A percentile compares a stretch with the other conserved stretches of the same genome.
These are phyloP conservation scores for Lecanicillium sp. DNA, from an alignment of 2,329 filamentous ascomycete genomes.

Conservation along the genomic window DNA sequence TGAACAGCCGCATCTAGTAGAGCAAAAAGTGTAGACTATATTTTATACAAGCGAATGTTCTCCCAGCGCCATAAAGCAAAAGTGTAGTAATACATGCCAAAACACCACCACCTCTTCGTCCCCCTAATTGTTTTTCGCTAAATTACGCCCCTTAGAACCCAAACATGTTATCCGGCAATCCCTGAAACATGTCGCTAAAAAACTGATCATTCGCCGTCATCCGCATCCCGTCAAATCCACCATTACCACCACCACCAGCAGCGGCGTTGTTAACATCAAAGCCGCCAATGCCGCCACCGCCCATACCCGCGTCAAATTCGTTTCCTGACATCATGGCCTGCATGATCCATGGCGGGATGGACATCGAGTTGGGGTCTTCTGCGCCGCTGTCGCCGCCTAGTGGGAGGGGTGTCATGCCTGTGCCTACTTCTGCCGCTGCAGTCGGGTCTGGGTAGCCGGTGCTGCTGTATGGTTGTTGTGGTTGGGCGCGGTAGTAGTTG, in stretches of 20 bases:
- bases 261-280: no score
- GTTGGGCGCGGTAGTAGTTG: conserved; percentile 1
- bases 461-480: not conserved
- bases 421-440: conserved; percentile 8
- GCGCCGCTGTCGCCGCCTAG: not conserved
- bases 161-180: conserved; percentile 26
- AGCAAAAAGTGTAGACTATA: no score
- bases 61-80: no score
- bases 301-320: not conserved
- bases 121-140: no score
- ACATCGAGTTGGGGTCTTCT: not conserved
- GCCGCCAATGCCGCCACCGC: not conserved
- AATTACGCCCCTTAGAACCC: conserved; percentile 22
- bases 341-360: conserved; percentile 5
- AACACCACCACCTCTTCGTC: no score
- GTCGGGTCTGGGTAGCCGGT: conserved; percentile 7
- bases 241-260: conserved; percentile 11
- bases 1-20: no score
- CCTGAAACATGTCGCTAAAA: conserved; percentile 28
- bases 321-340: conserved; percentile 4
- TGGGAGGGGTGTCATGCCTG: not conserved
- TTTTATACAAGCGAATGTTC: no score
- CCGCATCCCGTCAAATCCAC: conserved; percentile 24
- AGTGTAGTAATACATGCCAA: no score
- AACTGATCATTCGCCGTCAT: conserved; percentile 32